Evolutionary conservation across 371 early-diverging fungal species (phyloP).

Genomic region (Coemansia sp.): DNA sequence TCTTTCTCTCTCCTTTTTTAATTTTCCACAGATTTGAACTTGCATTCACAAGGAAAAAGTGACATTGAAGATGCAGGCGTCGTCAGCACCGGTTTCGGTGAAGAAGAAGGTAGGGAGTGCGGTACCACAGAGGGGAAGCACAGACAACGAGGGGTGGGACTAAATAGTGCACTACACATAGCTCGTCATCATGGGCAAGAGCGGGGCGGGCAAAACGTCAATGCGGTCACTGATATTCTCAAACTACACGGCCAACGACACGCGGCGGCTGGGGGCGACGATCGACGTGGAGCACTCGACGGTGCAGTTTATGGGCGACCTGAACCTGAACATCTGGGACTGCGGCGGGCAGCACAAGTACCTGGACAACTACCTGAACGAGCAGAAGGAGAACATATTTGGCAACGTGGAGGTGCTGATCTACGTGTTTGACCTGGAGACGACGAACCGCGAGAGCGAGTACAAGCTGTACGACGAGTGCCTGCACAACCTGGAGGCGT

Average conservation of each 20-base stretch:
- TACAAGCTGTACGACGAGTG: conserved; percentile 88
- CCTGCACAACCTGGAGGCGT: conserved; percentile 76
- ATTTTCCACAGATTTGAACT: too few relatives aligned
- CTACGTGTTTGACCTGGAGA: conserved; percentile 97
- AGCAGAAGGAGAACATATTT: conserved; percentile 92
- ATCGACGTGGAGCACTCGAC: conserved; percentile 96
- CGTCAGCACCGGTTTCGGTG: conserved; percentile 3
- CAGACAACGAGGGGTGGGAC: not conserved
- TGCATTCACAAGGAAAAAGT: too few relatives aligned
- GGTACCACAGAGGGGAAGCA: not conserved
- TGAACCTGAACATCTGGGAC: conserved; percentile 95
- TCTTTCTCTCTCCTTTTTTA: too few relatives aligned
- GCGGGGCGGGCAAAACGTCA: conserved; percentile 97
- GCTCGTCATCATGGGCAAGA: conserved; percentile 96
- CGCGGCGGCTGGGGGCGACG: conserved; percentile 94
- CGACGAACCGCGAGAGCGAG: conserved; percentile 86
- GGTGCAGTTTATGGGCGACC: conserved; percentile 90
- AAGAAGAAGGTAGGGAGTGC: conserved; percentile 19
- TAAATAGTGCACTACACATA: conserved; percentile 24
- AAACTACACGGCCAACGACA: conserved; percentile 93
- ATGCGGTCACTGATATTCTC: conserved; percentile 98
- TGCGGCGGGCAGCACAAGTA: conserved; percentile 94
- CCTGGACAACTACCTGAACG: conserved; percentile 94
- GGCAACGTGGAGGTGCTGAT: conserved; percentile 97
- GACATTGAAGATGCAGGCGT: conserved; percentile 15